These are phyloP conservation scores for Ziziphus jujuba DNA, from an alignment of 306 rosid genomes.

Conservation along the genomic window DNA sequence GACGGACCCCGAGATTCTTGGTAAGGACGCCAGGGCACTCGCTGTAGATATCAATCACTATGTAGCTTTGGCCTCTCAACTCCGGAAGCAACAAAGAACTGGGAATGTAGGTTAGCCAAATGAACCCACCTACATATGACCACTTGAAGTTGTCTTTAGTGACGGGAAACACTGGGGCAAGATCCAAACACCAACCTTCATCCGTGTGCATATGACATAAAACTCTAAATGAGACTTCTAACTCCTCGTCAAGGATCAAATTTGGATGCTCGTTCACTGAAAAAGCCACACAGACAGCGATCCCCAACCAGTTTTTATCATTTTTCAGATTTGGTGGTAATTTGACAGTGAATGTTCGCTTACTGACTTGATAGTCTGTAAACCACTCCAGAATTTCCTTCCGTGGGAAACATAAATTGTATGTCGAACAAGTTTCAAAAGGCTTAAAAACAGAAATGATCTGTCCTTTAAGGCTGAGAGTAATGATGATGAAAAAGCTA, in stretches of 20 bases:
- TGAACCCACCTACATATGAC: background rate
- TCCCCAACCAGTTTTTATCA: constrained; percentile 14
- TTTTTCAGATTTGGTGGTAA: background rate
- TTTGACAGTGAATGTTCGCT: background rate
- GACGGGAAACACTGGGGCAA: background rate
- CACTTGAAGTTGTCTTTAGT: background rate
- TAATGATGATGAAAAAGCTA: too few species aligned
- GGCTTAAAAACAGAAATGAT: too few species aligned
- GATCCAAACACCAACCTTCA: constrained; percentile 6
- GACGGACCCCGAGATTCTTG: background rate
- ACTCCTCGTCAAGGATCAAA: background rate
- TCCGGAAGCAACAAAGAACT: background rate
- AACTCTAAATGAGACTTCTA: background rate
- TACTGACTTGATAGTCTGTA: background rate
- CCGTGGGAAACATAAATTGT: background rate
- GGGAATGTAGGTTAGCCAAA: constrained; percentile 21
- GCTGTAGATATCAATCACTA: too few species aligned
- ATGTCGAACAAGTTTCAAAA: background rate
- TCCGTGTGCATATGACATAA: constrained; percentile 1
- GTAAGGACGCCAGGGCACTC: background rate
- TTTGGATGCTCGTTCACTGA: background rate
- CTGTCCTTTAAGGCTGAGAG: too few species aligned
- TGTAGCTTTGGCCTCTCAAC: background rate
- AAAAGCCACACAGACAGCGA: constrained; percentile 12
- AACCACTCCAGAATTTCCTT: background rate